Base-by-base conservation (phyloP, 139 green algal genomes). In the Asterochloris erici region DNA sequence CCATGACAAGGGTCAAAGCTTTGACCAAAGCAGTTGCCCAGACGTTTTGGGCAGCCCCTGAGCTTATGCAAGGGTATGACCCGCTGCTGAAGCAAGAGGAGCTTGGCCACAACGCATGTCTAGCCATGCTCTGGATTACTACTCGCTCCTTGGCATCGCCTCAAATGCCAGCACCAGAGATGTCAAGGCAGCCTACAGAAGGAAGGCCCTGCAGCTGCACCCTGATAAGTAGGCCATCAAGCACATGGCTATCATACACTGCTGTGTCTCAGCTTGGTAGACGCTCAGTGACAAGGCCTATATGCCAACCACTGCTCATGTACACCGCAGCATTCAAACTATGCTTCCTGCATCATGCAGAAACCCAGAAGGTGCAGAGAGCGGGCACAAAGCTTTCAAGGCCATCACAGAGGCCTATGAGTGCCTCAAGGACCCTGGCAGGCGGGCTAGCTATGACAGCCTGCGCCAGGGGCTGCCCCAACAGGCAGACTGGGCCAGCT, bases 391-490 rank as follows among this genome's bases (percentile, higher is more conserved):
- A 23, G 68, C 17, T 24, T 85, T 85, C 69, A 77, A 73, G 27
- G 68, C 73, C 26, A 66, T 85, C 26, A 81, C 75, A 64, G 82
- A 85, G 16, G 82, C 82, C 24, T 85, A 85, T 60, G 82, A 85
- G 82, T 74, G 81, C 21, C 74, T 85, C 27, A 69, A 38, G 38
- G 81, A 85, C 29, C 64, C 81, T 73, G 62, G 74, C 64, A 77
- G 69, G 47, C 68, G 81, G 27, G 74, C 81, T n/a, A 74, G 64
- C n/a, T 85, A 85, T 79, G 81, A 85, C 70, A 63, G 74, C 10
- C 60, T 80, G 24, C 73, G 77, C 23, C 21, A 63, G 19, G 81
- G 74, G 4, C 80, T 74, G 73, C 28, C 60, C 11, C 21, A n/a
- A 82, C 63, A 82, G 61, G 26, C 26, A 64, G 27, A 82, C n/a